phyloP scores from a whole-genome alignment of 352 stramenopile genomes.

The Phytophthora megakarya region DNA sequence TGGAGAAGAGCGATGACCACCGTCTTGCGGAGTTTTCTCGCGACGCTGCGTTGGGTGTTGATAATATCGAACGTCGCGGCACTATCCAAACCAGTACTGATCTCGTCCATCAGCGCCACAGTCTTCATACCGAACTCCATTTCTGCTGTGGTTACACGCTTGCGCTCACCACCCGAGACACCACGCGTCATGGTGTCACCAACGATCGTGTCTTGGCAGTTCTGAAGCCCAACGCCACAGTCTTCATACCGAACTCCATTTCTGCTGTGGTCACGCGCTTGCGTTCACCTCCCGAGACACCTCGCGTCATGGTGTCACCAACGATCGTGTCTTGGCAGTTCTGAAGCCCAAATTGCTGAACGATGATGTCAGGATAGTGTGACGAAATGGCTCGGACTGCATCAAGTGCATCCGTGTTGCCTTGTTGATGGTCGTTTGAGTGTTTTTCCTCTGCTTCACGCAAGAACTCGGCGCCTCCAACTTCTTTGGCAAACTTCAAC shows the following conservation, averaged over 20 bases:
- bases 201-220: slow-evolving; percentile 39
- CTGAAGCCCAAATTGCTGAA: slow-evolving; percentile 35
- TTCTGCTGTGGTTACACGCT: slow-evolving; percentile 41
- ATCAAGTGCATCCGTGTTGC: slow-evolving; percentile 15
- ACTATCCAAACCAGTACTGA: slow-evolving; percentile 92
- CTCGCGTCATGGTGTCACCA: slow-evolving; percentile 54
- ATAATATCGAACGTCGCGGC: slow-evolving; percentile 52
- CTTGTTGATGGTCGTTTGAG: background rate
- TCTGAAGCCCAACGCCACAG: slow-evolving; percentile 33
- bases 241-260: slow-evolving; percentile 83
- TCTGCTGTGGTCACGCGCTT: slow-evolving; percentile 45
- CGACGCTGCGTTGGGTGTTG: slow-evolving; percentile 35
- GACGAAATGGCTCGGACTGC: slow-evolving; percentile 15
- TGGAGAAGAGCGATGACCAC: slow-evolving; percentile 79
- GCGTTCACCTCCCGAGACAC: slow-evolving; percentile 81
- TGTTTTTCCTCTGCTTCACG: slow-evolving; percentile 23
- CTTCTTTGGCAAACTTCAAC: slow-evolving; percentile 20
- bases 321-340: slow-evolving; percentile 41
- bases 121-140: slow-evolving; percentile 84
- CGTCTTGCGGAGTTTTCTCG: slow-evolving; percentile 38
- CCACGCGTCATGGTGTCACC: slow-evolving; percentile 57
- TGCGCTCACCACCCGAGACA: slow-evolving; percentile 82
- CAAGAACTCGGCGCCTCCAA: slow-evolving; percentile 13
- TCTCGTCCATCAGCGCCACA: slow-evolving; percentile 88
- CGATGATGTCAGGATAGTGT: slow-evolving; percentile 42